A percentile compares a stretch with the other conserved stretches of the same genome.
These are phyloP conservation scores for Leishmania aethiopica DNA, from an alignment of 208 protist species.

Conservation along the genomic window DNA sequence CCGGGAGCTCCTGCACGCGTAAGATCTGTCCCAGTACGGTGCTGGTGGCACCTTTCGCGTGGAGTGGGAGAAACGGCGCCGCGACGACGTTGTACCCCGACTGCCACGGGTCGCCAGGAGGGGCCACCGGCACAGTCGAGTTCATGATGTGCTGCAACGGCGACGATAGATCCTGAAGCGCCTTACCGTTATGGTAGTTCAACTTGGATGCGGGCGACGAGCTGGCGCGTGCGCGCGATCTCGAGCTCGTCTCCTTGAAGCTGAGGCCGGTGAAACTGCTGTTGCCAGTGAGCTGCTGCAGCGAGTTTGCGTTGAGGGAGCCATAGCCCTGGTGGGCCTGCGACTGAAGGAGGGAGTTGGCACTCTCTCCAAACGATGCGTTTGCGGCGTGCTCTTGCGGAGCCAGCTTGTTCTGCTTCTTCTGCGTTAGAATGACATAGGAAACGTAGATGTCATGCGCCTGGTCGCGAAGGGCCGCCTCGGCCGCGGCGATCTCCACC, in stretches of 20 bases:
- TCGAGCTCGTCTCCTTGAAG: constrained; percentile 18
- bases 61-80: constrained; percentile 66
- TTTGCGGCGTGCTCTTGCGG: constrained; percentile 46
- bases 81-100: constrained; percentile 67
- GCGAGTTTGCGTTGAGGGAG: constrained; percentile 82
- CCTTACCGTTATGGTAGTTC: constrained; percentile 26
- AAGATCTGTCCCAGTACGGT: constrained; percentile 68
- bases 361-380: constrained; percentile 43
- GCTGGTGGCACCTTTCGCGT: constrained; percentile 32
- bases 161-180: constrained; percentile 34
- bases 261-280: constrained; percentile 50
- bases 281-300: constrained; percentile 62
- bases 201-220: constrained; percentile 4
- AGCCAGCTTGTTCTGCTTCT: constrained; percentile 61
- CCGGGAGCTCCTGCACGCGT: constrained; percentile 53
- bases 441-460: constrained; percentile 77
- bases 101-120: constrained; percentile 55
- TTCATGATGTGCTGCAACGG: constrained; percentile 25
- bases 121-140: constrained; percentile 21
- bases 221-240: not conserved
- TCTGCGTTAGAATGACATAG: constrained; percentile 72
- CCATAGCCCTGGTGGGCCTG: constrained; percentile 80
- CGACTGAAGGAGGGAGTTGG: constrained; percentile 54
- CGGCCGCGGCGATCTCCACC: constrained; percentile 68
- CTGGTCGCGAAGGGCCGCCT: constrained; percentile 70